Percentiles rank a stretch among this genome's conserved stretches.
phyloP scores from a whole-genome alignment of 176 grass and related monocot species.

The Carex pumila region DNA sequence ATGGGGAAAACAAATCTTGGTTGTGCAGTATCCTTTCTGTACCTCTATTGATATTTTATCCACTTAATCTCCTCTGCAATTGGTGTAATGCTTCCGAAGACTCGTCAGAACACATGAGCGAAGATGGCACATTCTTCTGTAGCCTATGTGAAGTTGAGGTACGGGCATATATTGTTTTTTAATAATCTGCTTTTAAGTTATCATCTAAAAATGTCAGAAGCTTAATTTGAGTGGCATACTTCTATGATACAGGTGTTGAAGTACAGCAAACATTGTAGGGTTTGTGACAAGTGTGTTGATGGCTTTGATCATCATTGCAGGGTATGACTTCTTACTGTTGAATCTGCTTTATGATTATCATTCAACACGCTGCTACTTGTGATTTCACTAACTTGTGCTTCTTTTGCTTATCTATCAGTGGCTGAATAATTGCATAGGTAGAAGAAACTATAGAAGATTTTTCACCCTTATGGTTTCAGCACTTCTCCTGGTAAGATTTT shows the following conservation, averaged over 20 bases:
- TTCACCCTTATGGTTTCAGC: constrained; percentile 81
- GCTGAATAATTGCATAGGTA: constrained; percentile 98
- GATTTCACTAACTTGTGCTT: constrained; percentile 6
- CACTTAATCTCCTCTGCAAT: constrained; percentile 42
- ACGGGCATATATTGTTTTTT: constrained; percentile 17
- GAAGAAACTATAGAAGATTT: constrained; percentile 87
- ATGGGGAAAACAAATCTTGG: constrained; percentile 40
- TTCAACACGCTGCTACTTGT: background rate
- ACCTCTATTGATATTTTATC: constrained; percentile 40
- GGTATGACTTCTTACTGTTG: constrained; percentile 32
- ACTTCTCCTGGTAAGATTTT: constrained; percentile 61
- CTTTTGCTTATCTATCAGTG: constrained; percentile 40
- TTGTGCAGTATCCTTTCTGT: constrained; percentile 29
- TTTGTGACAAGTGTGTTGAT: constrained; percentile 97
- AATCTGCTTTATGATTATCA: background rate
- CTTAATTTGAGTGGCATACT: background rate
- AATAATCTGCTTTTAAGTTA: background rate
- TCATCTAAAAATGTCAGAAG: background rate
- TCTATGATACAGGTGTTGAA: constrained; percentile 57
- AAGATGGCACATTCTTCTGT: constrained; percentile 95
- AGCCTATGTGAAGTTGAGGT: constrained; percentile 96
- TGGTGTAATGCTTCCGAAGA: constrained; percentile 34
- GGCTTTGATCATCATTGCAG: constrained; percentile 99
- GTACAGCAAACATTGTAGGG: constrained; percentile 97
- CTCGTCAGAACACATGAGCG: constrained; percentile 56